A percentile compares a stretch with the other conserved stretches of the same genome.
Conservation (phyloP, 164 flowering plant species). For the Stephania japonica region DNA sequence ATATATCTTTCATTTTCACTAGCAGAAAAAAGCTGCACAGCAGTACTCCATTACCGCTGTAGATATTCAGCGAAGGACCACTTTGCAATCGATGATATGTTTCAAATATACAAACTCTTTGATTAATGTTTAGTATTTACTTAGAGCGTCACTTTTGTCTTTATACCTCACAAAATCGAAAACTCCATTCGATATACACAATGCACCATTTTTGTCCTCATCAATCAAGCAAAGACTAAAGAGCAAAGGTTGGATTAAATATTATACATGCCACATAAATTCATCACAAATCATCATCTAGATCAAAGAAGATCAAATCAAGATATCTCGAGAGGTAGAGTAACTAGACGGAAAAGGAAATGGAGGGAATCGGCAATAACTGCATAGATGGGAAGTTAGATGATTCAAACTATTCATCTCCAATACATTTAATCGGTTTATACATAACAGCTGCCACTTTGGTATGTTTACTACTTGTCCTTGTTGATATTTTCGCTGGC, state of each 20-base stretch:
- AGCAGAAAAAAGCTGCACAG: too few relatives aligned
- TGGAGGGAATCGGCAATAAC: not conserved
- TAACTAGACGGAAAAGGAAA: not conserved
- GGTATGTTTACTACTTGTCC: constrained; percentile 2
- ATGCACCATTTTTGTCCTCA: not conserved
- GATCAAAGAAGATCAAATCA: not conserved
- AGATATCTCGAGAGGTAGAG: not conserved
- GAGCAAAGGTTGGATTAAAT: not conserved
- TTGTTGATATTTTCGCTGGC: not conserved
- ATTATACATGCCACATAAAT: too few relatives aligned
- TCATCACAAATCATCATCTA: too few relatives aligned
- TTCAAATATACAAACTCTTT: too few relatives aligned
- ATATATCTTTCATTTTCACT: not conserved
- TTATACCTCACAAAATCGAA: too few relatives aligned
- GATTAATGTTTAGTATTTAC: too few relatives aligned
- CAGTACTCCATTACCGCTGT: too few relatives aligned
- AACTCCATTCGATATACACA: too few relatives aligned
- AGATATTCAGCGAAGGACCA: too few relatives aligned
- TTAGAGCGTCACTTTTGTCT: not conserved
- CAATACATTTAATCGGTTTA: not conserved
- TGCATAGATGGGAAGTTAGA: not conserved
- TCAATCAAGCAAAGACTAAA: not conserved
- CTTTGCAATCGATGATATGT: too few relatives aligned
- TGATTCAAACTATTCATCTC: not conserved
- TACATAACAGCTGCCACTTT: not conserved